These are phyloP conservation scores for Amoebophrya sp. DNA, from an alignment of 169 alveolate genomes.

Conservation along the genomic window DNA sequence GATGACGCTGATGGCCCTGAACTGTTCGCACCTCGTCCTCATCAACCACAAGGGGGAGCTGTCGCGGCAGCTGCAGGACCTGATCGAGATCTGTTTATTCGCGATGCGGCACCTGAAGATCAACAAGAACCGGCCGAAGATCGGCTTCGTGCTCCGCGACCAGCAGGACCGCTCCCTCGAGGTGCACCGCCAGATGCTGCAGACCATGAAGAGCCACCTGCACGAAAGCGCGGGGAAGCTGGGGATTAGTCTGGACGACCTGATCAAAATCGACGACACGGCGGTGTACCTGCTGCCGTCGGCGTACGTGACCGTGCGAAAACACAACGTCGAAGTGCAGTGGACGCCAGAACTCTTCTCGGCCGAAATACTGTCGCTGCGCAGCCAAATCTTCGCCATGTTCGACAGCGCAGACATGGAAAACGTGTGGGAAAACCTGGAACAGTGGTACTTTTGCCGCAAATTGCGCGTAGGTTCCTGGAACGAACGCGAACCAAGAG, in stretches of 20 bases:
- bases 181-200: not conserved
- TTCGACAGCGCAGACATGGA: not conserved
- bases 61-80: not conserved
- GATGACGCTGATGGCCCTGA: conserved; percentile 28
- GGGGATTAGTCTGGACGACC: not conserved
- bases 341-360: not conserved
- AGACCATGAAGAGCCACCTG: not conserved
- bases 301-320: not conserved
- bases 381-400: not conserved
- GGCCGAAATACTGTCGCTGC: not conserved
- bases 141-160: not conserved
- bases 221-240: not conserved
- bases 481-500: too few relatives aligned
- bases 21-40: conserved; percentile 27
- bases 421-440: not conserved
- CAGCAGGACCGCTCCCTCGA: not conserved
- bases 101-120: not conserved
- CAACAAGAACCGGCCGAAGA: not conserved
- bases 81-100: not conserved
- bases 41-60: conserved; percentile 25
- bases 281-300: not conserved
- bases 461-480: too few relatives aligned
- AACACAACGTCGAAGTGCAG: not conserved
- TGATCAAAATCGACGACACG: not conserved
- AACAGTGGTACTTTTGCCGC: too few relatives aligned